Evolutionary conservation across 176 grass and related monocot genomes (phyloP), one percentile per base, ranked within the genome.

Genomic region (Eleusine coracana): DNA sequence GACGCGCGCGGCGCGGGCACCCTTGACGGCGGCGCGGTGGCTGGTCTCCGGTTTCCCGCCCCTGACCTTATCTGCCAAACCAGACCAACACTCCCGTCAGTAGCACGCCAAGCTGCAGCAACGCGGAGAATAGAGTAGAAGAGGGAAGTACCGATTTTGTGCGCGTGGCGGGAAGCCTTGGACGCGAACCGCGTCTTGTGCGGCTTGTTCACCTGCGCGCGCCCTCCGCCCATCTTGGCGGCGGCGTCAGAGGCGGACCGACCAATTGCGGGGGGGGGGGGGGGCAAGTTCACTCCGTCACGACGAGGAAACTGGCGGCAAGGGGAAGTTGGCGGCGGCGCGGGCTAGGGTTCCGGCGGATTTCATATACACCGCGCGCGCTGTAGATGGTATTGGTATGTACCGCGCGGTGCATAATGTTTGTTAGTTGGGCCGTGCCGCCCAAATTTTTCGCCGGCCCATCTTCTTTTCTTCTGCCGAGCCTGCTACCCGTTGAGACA

Each of bases 131-230:
- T 46, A 41, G 66, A 36, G 55, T 71, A 73, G 51, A 15, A 42
- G 31, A 34, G 40, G 40, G 16, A 42, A 48, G 55, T 21, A 66
- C 84, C 90, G 10, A 86, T 93, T 62, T 90, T 88, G 69, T 98
- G 96, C 49, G 85, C 73, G 45, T 95, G 88, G 79, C 96, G 92
- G 54, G 96, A 98, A 10, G 92, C 68, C 86, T 98, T 98, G 68
- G 96, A 93, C 27, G 92, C 90, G 79, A 88, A 98, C 38, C 96
- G 96, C 5, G 25, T 93, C 87, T 98, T 98, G 88, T 98, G 96
- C 70, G 90, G 17, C 87, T 98, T 98, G 82, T 98, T 98, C 31
- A 95, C 88, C 92, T 98, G 96, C 23, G 96, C 59, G 5, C 90
- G 88, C 17, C 82, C 68, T 37, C 88, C 85, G 25, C 75, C 96